Evolutionary conservation across 176 grass and related monocot species (phyloP).

Genomic region (Cenchrus americanus): DNA sequence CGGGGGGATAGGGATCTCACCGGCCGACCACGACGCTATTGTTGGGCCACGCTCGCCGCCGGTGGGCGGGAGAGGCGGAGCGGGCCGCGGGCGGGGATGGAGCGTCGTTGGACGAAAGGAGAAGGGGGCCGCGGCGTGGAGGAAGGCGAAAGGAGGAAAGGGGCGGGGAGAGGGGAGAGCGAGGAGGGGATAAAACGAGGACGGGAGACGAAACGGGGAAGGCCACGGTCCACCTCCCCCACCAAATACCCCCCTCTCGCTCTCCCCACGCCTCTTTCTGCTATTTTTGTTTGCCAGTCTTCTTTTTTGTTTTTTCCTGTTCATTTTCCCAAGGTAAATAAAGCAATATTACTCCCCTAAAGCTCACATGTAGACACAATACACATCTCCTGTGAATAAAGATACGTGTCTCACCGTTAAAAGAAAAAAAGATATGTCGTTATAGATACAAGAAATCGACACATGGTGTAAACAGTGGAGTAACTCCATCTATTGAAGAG

Average conservation of each 20-base stretch:
- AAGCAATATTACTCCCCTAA: too few species aligned
- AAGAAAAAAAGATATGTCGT: too few species aligned
- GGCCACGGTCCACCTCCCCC: neutral
- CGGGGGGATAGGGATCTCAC: constrained; percentile 5
- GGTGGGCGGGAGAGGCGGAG: constrained; percentile 33
- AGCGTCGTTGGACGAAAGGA: too few species aligned
- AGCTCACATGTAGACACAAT: too few species aligned
- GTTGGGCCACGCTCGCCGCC: constrained; percentile 30
- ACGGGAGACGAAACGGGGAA: constrained; percentile 38
- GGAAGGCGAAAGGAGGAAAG: constrained; percentile 3
- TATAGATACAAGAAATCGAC: too few species aligned
- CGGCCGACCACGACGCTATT: constrained; percentile 22
- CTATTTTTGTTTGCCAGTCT: neutral
- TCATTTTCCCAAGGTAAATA: neutral
- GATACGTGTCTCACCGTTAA: too few species aligned
- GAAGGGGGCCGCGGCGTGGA: neutral
- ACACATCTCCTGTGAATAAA: too few species aligned
- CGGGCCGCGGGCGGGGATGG: constrained; percentile 5
- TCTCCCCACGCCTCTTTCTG: constrained; percentile 20
- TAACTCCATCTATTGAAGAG: too few species aligned
- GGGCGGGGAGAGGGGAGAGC: neutral
- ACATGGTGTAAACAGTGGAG: too few species aligned
- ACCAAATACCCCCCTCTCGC: constrained; percentile 3
- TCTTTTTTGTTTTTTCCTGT: neutral
- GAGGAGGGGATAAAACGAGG: constrained; percentile 33